phyloP scores from a whole-genome alignment of 2,329 filamentous ascomycete genomes.

The Magnaporthiopsis incrustans region DNA sequence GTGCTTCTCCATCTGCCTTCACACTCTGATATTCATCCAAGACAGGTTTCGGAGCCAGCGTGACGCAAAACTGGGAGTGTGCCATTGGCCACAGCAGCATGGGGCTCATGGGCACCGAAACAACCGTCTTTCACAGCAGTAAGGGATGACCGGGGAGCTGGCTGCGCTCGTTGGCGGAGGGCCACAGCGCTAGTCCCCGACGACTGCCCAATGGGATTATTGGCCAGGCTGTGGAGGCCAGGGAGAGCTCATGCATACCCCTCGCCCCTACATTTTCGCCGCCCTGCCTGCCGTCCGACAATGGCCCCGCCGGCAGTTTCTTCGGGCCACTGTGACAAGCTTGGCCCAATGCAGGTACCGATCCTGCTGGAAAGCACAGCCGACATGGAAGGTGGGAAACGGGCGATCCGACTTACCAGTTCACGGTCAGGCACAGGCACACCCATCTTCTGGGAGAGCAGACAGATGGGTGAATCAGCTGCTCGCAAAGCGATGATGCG shows the following conservation, averaged over 20 bases:
- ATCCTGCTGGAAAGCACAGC: background rate
- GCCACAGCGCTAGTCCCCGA: background rate
- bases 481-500: background rate
- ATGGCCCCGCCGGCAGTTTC: background rate
- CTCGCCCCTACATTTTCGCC: background rate
- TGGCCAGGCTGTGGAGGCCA: background rate
- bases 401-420: background rate
- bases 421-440: background rate
- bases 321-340: background rate
- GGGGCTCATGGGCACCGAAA: background rate
- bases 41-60: background rate
- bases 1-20: background rate
- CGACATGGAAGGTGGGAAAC: background rate
- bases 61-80: background rate
- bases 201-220: background rate
- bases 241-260: background rate
- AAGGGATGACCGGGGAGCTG: background rate
- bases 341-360: constrained; percentile 3
- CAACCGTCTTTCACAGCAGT: background rate
- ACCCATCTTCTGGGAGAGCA: background rate
- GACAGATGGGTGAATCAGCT: background rate
- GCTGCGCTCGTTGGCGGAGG: background rate
- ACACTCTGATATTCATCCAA: background rate
- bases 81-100: background rate
- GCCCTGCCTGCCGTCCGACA: background rate